These are phyloP conservation scores for Ascomycota sp. DNA, from an alignment of 2,329 filamentous ascomycete species.

Conservation along the genomic window DNA sequence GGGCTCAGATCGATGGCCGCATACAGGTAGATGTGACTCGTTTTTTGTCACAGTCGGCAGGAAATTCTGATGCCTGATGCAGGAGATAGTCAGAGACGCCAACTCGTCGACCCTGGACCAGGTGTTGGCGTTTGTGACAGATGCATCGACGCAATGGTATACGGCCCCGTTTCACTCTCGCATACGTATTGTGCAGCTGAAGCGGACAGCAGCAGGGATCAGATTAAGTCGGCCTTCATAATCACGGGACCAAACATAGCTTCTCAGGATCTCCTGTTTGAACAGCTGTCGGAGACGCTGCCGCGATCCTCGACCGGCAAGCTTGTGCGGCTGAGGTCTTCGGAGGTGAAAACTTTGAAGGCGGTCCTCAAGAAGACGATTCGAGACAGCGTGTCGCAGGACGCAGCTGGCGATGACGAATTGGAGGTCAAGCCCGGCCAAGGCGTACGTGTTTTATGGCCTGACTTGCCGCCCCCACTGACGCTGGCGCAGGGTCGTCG, in stretches of 20 bases:
- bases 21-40: slow-evolving; percentile 25
- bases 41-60: no score
- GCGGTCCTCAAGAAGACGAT: slow-evolving; percentile 54
- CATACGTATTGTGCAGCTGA: no score
- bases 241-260: slow-evolving; percentile 63
- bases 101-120: slow-evolving; percentile 39
- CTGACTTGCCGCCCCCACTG: not conserved
- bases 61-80: not conserved
- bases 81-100: slow-evolving; percentile 31
- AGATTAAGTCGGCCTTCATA: slow-evolving; percentile 50
- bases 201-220: slow-evolving; percentile 14
- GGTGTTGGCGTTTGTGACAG: slow-evolving; percentile 33
- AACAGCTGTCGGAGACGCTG: slow-evolving; percentile 43
- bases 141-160: slow-evolving; percentile 13
- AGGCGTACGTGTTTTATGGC: slow-evolving; percentile 19
- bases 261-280: slow-evolving; percentile 53
- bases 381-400: slow-evolving; percentile 33
- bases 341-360: slow-evolving; percentile 55
- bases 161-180: no score
- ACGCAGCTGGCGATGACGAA: slow-evolving; percentile 35
- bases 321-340: slow-evolving; percentile 47
- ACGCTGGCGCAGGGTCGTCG: slow-evolving; percentile 28
- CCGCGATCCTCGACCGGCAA: slow-evolving; percentile 24
- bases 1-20: slow-evolving; percentile 40
- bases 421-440: slow-evolving; percentile 21